Base-by-base conservation (phyloP, 2,329 filamentous ascomycete genomes). In the Colletotrichum echinochloae region DNA sequence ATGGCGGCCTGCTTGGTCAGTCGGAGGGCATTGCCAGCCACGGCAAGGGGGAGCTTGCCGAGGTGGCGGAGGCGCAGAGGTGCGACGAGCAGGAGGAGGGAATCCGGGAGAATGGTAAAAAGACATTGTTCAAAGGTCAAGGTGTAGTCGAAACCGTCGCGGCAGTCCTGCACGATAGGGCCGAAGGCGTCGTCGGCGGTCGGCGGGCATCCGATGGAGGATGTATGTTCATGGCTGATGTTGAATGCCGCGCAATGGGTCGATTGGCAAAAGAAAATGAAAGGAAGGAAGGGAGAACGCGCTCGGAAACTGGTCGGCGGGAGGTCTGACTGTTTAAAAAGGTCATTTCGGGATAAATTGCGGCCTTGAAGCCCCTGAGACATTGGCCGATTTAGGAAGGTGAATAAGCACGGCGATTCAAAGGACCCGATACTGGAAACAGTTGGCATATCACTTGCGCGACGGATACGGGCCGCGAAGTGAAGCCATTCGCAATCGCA, bases 61-160 rank as follows among this genome's bases (percentile, higher is more conserved):
- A 81, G 77, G 16, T 67, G 72, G 7, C 73, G 46, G 39, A 81
- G 72, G 20, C 79, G 78, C n/a, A 81, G 37, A 0, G 80, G 80
- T 1, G 74, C 79, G 5, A 73, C 72, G 11, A 81, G 30, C 6
- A 82, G 60, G 11, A 82, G 73, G 44, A 79, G 48, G 18, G 73
- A 74, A 11, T 78, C 77, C 1, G 80, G 81, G 1, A 74, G 71
- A 8, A 79, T 76, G 54, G 75, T 77, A 11, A 79, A 70, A 11
- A 71, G 56, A 1, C 60, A 69, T 54, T 79, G 77, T 26, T 79
- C 78, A 59, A 79, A 79, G 14, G 77, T 74, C 11, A 79, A 66
- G 0, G 78, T 79, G 14, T 79, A 79, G 37, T 79, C 78, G 12
- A 79, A 78, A 37, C 65, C 60, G 23, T 65, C 39, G 16, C 69